These are phyloP conservation scores for Penicillium crystallinum DNA, from an alignment of 495 filamentous ascomycete species.

Conservation along the genomic window DNA sequence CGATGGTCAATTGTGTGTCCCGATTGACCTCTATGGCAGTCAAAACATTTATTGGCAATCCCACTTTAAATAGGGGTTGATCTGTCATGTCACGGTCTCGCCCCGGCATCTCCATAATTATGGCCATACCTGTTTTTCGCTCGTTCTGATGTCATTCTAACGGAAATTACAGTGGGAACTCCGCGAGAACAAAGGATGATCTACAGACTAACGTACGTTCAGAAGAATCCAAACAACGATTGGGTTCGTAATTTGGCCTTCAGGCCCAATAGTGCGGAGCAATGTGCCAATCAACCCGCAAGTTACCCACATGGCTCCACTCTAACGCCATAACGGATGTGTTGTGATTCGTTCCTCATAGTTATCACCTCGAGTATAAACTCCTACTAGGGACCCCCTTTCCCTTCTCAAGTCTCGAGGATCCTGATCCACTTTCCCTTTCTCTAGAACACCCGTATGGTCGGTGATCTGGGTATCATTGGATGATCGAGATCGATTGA, in stretches of 20 bases:
- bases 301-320: neutral
- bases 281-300: neutral
- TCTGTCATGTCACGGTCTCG: neutral
- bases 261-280: neutral
- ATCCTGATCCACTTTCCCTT: neutral
- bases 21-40: no score
- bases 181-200: slow-evolving; percentile 1
- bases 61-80: neutral
- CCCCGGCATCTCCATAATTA: neutral
- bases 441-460: neutral
- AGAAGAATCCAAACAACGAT: neutral
- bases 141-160: neutral
- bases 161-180: slow-evolving; percentile 4
- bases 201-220: neutral
- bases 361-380: neutral
- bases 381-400: neutral
- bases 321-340: neutral
- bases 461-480: neutral
- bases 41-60: neutral
- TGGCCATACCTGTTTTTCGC: neutral
- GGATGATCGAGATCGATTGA: neutral
- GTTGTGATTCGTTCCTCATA: neutral
- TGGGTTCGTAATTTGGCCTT: neutral
- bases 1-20: no score
- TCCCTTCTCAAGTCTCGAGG: neutral